Percentiles rank a stretch among this genome's conserved stretches.
These are phyloP conservation scores for Metahyphopichia silvanorum DNA, from an alignment of 805 yeast species.

Conservation along the genomic window DNA sequence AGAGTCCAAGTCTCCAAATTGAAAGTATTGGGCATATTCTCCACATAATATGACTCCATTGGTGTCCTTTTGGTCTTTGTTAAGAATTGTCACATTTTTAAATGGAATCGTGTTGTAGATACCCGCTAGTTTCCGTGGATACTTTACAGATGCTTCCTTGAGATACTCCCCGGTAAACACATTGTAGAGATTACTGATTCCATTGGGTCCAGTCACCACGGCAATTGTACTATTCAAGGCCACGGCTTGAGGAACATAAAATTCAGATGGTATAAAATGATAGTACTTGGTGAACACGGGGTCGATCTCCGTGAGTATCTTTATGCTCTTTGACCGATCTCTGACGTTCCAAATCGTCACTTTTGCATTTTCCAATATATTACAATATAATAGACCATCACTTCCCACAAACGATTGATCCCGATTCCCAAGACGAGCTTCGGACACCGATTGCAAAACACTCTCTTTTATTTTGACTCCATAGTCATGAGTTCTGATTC, in stretches of 20 bases:
- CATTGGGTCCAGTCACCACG: slow-evolving; percentile 41
- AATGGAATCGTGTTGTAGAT: slow-evolving; percentile 24
- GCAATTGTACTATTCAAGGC: slow-evolving; percentile 33
- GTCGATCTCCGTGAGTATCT: slow-evolving; percentile 14
- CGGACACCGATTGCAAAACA: slow-evolving; percentile 14
- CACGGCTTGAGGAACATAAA: slow-evolving; percentile 17
- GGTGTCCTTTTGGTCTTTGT: slow-evolving; percentile 18
- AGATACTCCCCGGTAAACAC: slow-evolving; percentile 39
- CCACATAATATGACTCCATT: slow-evolving; percentile 42
- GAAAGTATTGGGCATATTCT: slow-evolving; percentile 43
- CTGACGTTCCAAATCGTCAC: slow-evolving; percentile 45
- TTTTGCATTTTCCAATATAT: slow-evolving; percentile 37
- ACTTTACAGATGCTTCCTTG: slow-evolving; percentile 28
- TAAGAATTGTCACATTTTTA: slow-evolving; percentile 20
- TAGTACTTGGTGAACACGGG: slow-evolving; percentile 20
- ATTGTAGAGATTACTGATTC: slow-evolving; percentile 41
- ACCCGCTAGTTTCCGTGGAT: slow-evolving; percentile 22
- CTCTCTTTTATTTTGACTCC: slow-evolving; percentile 12
- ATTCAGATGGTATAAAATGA: slow-evolving; percentile 6
- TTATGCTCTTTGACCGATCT: slow-evolving; percentile 11
- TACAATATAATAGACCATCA: slow-evolving; percentile 39
- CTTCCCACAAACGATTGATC: slow-evolving; percentile 28
- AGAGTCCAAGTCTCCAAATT: slow-evolving; percentile 38
- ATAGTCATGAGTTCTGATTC: slow-evolving; percentile 7
- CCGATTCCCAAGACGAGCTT: slow-evolving; percentile 7